These are phyloP conservation scores for Cadophora luteo-olivacea DNA, from an alignment of 2,329 filamentous ascomycete genomes.

Conservation along the genomic window DNA sequence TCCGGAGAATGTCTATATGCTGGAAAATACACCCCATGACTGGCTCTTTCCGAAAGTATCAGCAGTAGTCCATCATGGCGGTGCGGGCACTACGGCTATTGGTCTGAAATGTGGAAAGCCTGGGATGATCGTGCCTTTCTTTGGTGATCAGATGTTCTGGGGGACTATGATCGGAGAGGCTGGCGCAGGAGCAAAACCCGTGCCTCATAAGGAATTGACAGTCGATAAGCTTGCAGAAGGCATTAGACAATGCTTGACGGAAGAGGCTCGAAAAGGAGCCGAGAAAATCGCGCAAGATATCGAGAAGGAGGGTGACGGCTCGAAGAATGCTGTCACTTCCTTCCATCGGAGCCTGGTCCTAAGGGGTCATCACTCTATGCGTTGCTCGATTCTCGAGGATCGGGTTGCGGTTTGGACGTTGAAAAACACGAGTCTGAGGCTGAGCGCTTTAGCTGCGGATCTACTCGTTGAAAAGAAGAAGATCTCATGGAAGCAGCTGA, in stretches of 20 bases:
- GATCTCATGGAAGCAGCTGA: slow-evolving; percentile 67
- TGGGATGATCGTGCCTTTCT: slow-evolving; percentile 80
- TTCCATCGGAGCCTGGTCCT: slow-evolving; percentile 69
- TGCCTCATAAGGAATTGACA: slow-evolving; percentile 49
- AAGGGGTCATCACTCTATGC: slow-evolving; percentile 59
- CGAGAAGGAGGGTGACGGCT: slow-evolving; percentile 68
- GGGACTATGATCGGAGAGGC: slow-evolving; percentile 70
- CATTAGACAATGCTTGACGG: slow-evolving; percentile 70
- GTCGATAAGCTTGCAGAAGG: slow-evolving; percentile 71
- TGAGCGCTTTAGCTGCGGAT: slow-evolving; percentile 70
- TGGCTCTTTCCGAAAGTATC: slow-evolving; percentile 75
- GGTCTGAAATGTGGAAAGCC: slow-evolving; percentile 74
- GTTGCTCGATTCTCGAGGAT: slow-evolving; percentile 70
- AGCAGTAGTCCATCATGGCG: slow-evolving; percentile 77
- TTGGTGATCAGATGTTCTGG: slow-evolving; percentile 83
- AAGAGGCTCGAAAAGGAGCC: slow-evolving; percentile 64
- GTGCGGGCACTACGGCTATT: slow-evolving; percentile 78
- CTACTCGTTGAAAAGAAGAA: slow-evolving; percentile 66
- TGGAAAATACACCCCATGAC: slow-evolving; percentile 78
- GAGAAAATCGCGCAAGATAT: slow-evolving; percentile 66
- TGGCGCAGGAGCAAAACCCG: slow-evolving; percentile 42
- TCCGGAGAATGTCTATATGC: slow-evolving; percentile 71
- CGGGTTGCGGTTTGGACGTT: slow-evolving; percentile 70
- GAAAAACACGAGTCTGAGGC: slow-evolving; percentile 63
- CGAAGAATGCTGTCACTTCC: slow-evolving; percentile 69